Evolutionary conservation across 2,329 filamentous ascomycete species (phyloP).

Genomic region (Huntiella omanensis): DNA sequence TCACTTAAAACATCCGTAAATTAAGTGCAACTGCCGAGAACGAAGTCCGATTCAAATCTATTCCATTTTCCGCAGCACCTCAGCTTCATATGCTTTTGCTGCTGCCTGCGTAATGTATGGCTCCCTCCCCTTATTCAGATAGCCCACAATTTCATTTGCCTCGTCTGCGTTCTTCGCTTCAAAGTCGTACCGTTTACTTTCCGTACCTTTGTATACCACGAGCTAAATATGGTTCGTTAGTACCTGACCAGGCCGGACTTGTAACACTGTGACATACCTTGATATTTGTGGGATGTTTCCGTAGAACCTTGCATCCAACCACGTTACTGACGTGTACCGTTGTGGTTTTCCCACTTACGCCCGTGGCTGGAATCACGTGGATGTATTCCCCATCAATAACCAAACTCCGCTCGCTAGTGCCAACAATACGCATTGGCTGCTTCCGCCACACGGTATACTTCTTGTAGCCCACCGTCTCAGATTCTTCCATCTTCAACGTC

Average conservation of each 20-base stretch:
- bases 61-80: no score
- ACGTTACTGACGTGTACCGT: slow-evolving; percentile 71
- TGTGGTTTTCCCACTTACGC: slow-evolving; percentile 49
- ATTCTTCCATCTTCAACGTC: slow-evolving; percentile 38
- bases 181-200: slow-evolving; percentile 71
- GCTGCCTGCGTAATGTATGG: slow-evolving; percentile 26
- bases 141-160: slow-evolving; percentile 59
- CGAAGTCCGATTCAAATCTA: no score
- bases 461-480: slow-evolving; percentile 43
- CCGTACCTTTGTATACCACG: slow-evolving; percentile 55
- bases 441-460: slow-evolving; percentile 68
- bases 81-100: no score
- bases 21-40: no score
- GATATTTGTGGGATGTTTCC: slow-evolving; percentile 65
- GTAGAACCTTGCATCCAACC: slow-evolving; percentile 62
- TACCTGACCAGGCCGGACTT: neutral
- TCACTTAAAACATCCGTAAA: no score
- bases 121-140: slow-evolving; percentile 58
- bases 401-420: slow-evolving; percentile 54
- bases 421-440: slow-evolving; percentile 64
- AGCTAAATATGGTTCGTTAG: slow-evolving; percentile 23
- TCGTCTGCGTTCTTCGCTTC: slow-evolving; percentile 55
- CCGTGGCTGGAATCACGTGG: slow-evolving; percentile 58
- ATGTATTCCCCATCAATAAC: slow-evolving; percentile 75
- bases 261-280: slow-evolving; percentile 31